Evolutionary conservation across 257 asterid species (phyloP), one percentile per base, ranked within the genome.

Genomic region (Echites panduratus): DNA sequence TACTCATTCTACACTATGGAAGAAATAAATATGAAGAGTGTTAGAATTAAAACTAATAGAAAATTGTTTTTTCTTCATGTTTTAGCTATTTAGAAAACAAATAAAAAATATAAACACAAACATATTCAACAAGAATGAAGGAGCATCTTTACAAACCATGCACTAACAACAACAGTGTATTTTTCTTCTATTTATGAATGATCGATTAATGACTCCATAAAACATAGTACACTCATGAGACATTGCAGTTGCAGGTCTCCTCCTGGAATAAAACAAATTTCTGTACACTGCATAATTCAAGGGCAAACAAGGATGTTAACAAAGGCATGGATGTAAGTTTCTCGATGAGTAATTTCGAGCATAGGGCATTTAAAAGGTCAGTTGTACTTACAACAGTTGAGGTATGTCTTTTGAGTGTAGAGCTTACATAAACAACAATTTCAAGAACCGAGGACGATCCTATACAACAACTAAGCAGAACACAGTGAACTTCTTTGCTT

Each of bases 401-500:
- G 2, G 48, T 3, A 57, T 26, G 10, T 64, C 13, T 66, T n/a
- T 43, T 9, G 45, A 66, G 56, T 22, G 24, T 43, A 9, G 40
- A 35, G 65, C 43, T 74, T 45, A 41, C 47, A 41, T 13, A 9
- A 13, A 41, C 19, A 66, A 41, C 19, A 66, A 59, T 17, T 9
- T 12, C n/a, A n/a, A 74, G 14, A 40, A 38, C 62, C 65, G 16
- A 29, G 13, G 45, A 24, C 45, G 29, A 9, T 29, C 9, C 50
- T 17, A 29, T 69, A 22, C 4, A 14, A 20, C 12, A 11, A 49
- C 84, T 86, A 92, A 58, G 95, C 79, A 49, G 91, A 88, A 78
- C 97, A 88, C 8, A 95, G 20, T 66, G 98, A 88, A 17, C 80
- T 62, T 78, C 82, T 95, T 79, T 95, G 98, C 87, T 95, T 95